Evolutionary conservation across 2,329 filamentous ascomycete genomes (phyloP), one percentile per base, ranked within the genome.

Genomic region (Pseudogymnoascus sp.): DNA sequence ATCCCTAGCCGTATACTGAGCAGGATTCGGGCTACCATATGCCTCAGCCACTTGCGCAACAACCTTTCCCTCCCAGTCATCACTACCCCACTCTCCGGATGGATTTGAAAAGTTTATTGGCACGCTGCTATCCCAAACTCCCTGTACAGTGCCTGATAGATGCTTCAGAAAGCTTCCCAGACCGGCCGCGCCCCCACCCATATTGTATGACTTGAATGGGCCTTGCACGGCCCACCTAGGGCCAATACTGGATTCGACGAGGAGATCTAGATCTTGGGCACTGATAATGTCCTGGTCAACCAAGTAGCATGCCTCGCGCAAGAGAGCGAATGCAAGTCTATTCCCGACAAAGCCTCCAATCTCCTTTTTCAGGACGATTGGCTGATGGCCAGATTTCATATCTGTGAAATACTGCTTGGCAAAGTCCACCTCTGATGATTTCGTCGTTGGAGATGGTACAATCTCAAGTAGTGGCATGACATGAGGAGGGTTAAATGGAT

Each of bases 401-500:
- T 62, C 63, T 2, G 68, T 67, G 77, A 77, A 84, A 65, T 81
- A 83, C 1, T 69, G 65, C 28, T 77, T 59, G 4, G 79, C 79
- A 6, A 70, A 68, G 4, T 71, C 65, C 1, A 80, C 69, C 1
- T 75, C 70, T 1, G 70, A 67, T 0, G 69, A 37, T 0, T 69
- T 68, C 0, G 79, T 84, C 30, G 64, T 62, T 4, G 75, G 76
- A 1, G 74, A 76, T 0, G 81, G 80, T 0, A 85, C 82, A 32
- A 85, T 73, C 68, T 86, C 82, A 2, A 85, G 70, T 1, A 86
- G 67, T 0, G 83, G 83, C 79, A 85, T 84, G 60, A 85, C 76
- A 64, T 85, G 81, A 1, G 82, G 83, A 20, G 80, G 83, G 60
- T 85, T 85, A 69, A 81, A 86, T 0, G 83, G 82, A 67, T 85